Evolutionary conservation across 768 basidiomycete species (phyloP), one percentile per base, ranked within the genome.

Genomic region (Russula virescens): DNA sequence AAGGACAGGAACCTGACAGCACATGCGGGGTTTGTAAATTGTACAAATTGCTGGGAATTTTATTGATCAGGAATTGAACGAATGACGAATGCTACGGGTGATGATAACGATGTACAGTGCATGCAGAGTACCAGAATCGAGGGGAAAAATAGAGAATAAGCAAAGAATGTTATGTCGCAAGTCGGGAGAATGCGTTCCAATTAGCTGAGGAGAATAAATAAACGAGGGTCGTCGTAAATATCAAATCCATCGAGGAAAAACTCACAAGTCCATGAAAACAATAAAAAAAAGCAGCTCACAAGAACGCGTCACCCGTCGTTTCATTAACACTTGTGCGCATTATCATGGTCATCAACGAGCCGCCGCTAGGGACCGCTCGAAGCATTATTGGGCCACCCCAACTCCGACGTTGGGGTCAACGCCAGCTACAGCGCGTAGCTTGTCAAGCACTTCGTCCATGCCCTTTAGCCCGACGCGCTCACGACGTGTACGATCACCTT

Each of bases 371-470:
- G 58, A 47, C 38, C 5, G 40, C 42, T 64, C 62, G 19, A 19
- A 45, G 38, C 46, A 47, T 54, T 51, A 28, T 53, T 42, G 52
- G 16, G 31, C 23, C 25, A 31, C 40, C 42, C 55, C 62, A n/a
- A 26, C 11, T 18, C 46, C 35, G 6, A 18, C 38, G 25, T 8
- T 28, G 31, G 52, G 1, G 26, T 48, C 60, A 9, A 58, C 56
- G 19, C 66, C 66, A 52, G 65, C 67, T 9, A 60, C 56, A 19
- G 54, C 67, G 3, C 61, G 60, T 34, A 68, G 58, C 51, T 60
- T 58, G 45, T 68, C 64, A 18, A 68, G 61, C 35, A 66, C 57
- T 55, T 68, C 61, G 9, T 68, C 67, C 65, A 68, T 66, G 49
- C 65, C 67, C 46, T 62, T 63, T 31, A 60, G 47, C 58, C 63